Evolutionary conservation across 139 green algal species (phyloP).

Genomic region (Medakamo hakoo): DNA sequence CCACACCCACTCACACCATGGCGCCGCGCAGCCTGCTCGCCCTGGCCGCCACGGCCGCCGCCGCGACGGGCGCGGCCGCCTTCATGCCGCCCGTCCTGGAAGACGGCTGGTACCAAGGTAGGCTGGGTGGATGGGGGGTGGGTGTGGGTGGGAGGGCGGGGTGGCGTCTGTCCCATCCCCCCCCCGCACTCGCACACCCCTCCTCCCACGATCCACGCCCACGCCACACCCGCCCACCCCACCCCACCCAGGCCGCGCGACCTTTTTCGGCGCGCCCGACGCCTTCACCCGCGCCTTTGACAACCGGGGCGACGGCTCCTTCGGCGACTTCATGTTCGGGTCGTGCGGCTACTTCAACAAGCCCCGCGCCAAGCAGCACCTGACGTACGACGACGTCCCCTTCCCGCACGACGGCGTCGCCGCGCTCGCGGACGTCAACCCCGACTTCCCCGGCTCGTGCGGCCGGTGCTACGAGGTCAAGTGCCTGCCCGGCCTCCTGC

Average conservation of each 20-base stretch:
- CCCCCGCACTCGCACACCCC: too few species aligned
- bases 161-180: too few species aligned
- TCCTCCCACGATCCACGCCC: too few species aligned
- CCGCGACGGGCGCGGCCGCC: too few species aligned
- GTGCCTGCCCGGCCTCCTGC: constrained; percentile 10
- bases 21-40: too few species aligned
- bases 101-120: background rate
- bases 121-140: background rate
- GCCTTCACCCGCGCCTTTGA: constrained; percentile 3
- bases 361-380: background rate
- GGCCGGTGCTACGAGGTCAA: constrained; percentile 23
- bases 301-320: constrained; percentile 1
- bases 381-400: constrained; percentile 1
- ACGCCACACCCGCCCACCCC: background rate
- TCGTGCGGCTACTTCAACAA: constrained; percentile 7
- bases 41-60: background rate
- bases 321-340: constrained; percentile 9
- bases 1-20: too few species aligned
- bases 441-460: constrained; percentile 23
- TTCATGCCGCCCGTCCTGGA: background rate
- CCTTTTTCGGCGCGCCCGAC: constrained; percentile 10
- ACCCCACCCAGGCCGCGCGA: constrained; percentile 13
- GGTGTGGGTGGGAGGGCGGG: too few species aligned
- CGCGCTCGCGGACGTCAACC: constrained; percentile 13
- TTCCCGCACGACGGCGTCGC: constrained; percentile 6